A percentile compares a stretch with the other conserved stretches of the same genome.
Conservation (phyloP, 805 yeast genomes). For the Ascoidea tarda region DNA sequence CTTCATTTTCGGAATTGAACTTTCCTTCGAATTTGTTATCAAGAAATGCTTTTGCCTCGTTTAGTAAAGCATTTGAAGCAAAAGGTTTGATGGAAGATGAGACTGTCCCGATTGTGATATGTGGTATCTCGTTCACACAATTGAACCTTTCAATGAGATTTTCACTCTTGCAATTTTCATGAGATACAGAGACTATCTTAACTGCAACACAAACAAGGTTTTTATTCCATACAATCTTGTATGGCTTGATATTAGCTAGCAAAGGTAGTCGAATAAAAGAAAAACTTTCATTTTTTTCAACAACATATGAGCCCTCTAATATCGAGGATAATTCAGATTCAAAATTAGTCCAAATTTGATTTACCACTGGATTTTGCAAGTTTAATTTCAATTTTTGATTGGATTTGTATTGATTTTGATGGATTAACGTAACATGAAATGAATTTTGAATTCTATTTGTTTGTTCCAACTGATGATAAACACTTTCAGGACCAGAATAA, state of each 20-base stretch:
- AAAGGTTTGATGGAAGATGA: constrained; percentile 29
- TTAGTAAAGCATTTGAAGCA: constrained; percentile 30
- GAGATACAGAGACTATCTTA: constrained; percentile 14
- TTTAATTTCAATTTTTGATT: too few species aligned
- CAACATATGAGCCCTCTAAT: not conserved
- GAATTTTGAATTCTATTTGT: constrained; percentile 29
- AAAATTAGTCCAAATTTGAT: not conserved
- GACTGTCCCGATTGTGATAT: constrained; percentile 61
- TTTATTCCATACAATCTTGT: constrained; percentile 33
- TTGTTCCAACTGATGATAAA: constrained; percentile 14
- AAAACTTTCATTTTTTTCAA: too few species aligned
- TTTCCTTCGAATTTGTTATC: not conserved
- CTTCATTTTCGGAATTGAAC: too few species aligned
- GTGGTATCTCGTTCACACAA: constrained; percentile 35
- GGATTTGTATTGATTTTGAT: constrained; percentile 18
- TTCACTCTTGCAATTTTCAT: constrained; percentile 7
- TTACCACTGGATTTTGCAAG: too few species aligned
- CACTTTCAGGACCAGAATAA: not conserved
- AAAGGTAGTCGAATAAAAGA: not conserved
- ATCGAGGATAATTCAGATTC: not conserved
- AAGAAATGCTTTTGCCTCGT: too few species aligned
- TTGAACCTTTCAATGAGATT: constrained; percentile 11
- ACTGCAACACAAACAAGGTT: constrained; percentile 42
- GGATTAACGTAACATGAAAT: constrained; percentile 61
- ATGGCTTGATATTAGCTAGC: constrained; percentile 20